Conservation (phyloP, 2,329 filamentous ascomycete genomes). For the Alternaria sp. region DNA sequence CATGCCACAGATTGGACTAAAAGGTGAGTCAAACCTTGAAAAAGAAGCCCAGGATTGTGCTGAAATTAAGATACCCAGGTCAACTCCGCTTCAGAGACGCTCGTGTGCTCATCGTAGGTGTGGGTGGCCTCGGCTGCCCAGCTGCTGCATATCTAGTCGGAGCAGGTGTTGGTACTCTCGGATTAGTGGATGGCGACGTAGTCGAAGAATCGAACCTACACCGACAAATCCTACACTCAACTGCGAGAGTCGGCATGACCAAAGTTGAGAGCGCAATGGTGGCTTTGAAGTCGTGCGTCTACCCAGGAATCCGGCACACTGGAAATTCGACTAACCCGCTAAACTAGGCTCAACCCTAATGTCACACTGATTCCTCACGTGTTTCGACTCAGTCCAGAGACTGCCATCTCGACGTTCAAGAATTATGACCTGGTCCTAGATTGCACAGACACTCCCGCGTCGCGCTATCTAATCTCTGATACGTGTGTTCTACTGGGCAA, state of each 20-base stretch:
- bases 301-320: background rate
- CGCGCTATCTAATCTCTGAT: conserved; percentile 92
- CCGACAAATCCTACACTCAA: conserved; percentile 84
- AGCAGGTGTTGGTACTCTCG: conserved; percentile 83
- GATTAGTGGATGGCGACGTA: conserved; percentile 84
- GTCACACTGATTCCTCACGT: conserved; percentile 70
- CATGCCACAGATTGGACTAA: conserved; percentile 78
- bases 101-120: conserved; percentile 81
- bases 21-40: conserved; percentile 61
- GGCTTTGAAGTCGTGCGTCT: conserved; percentile 55
- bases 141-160: conserved; percentile 92
- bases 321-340: conserved; percentile 18
- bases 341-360: conserved; percentile 73
- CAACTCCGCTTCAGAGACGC: conserved; percentile 77
- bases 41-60: background rate
- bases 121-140: conserved; percentile 89
- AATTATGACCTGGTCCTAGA: conserved; percentile 87
- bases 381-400: conserved; percentile 72
- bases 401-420: conserved; percentile 71
- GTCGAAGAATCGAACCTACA: conserved; percentile 93
- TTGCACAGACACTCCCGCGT: conserved; percentile 92
- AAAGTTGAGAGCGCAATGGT: conserved; percentile 78
- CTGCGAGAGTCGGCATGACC: conserved; percentile 71
- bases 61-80: conserved; percentile 58
- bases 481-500: conserved; percentile 81